Evolutionary conservation across 2,329 filamentous ascomycete genomes (phyloP).

Genomic region (Xylaria sp.): DNA sequence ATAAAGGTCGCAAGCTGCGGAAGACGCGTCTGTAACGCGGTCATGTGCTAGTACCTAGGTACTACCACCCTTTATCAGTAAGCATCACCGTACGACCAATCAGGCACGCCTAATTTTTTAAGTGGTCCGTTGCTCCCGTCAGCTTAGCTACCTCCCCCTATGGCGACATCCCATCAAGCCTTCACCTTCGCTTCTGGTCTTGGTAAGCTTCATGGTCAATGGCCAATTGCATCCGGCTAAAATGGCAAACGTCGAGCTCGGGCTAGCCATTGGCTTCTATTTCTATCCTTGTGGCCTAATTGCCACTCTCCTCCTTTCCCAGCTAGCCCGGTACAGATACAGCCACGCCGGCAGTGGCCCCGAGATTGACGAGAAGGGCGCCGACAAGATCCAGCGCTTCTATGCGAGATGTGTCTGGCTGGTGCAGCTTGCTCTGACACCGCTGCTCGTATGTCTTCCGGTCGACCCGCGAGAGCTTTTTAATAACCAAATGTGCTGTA

Average conservation of each 20-base stretch:
- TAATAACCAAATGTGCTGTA: slow-evolving; percentile 29
- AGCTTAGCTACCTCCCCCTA: background rate
- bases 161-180: background rate
- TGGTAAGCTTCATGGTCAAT: slow-evolving; percentile 19
- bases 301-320: slow-evolving; percentile 51
- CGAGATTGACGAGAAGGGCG: slow-evolving; percentile 47
- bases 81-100: slow-evolving; percentile 16
- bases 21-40: background rate
- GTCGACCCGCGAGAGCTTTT: background rate
- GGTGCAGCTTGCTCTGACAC: slow-evolving; percentile 51
- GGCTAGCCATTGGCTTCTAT: slow-evolving; percentile 55
- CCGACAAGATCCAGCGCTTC: slow-evolving; percentile 46
- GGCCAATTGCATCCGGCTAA: slow-evolving; percentile 27
- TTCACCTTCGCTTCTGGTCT: slow-evolving; percentile 6
- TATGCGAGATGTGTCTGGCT: slow-evolving; percentile 52
- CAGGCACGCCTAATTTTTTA: background rate
- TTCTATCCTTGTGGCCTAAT: slow-evolving; percentile 56
- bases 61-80: slow-evolving; percentile 4
- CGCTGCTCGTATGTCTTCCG: slow-evolving; percentile 45
- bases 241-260: slow-evolving; percentile 53
- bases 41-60: background rate
- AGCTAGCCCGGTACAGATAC: slow-evolving; percentile 53
- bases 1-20: background rate
- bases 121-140: slow-evolving; percentile 11
- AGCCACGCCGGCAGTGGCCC: slow-evolving; percentile 46